Base-by-base conservation (phyloP, 148 eudicot genomes). In the Simmondsia chinensis region DNA sequence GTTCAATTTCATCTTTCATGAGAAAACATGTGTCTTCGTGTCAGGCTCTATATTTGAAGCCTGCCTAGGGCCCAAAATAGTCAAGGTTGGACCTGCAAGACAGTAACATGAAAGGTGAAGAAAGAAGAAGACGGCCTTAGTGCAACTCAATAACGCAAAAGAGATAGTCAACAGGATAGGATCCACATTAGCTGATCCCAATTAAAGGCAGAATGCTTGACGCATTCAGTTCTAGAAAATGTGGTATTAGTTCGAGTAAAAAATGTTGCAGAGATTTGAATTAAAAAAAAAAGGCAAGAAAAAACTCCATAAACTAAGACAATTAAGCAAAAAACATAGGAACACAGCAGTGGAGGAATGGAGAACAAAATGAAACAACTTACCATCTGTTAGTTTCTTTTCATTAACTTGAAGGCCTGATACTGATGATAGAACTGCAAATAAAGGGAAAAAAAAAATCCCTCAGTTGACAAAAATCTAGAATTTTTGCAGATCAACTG, bases 361-460 rank as follows among this genome's bases (percentile, higher is more conserved):
- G 45, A 28, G 20, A 29, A 20, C 10, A 32, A 13, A 29, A 23
- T 20, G 20, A 13, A 54, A 27, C 21, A 56, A 59, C 69, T 68
- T 65, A 89, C 97, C 85, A 22, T 58, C 51, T 28, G 69, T 63
- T 56, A 85, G 45, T 17, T 44, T 58, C 9, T 30, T 38, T 21
- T 43, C 71, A 26, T 61, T 69, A 50, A 55, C 73, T 56, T 79
- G 69, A 70, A 89, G 87, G 44, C 97, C 97, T n/a, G 97, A 78
- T 39, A 85, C 82, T 47, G 94, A 48, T 35, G 97, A 85, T 43
- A 85, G 37, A 65, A 91, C 97, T 91, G 94, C 76, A 76, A 40
- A 13, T 32, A 61, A 23, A 48, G 30, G 5, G 50, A 45, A 7
- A 31, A 10, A 7, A 14, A 13, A 55, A 50, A 27, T 18, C n/a